Base-by-base conservation (phyloP, 805 yeast species). In the Candida sithepensis region DNA sequence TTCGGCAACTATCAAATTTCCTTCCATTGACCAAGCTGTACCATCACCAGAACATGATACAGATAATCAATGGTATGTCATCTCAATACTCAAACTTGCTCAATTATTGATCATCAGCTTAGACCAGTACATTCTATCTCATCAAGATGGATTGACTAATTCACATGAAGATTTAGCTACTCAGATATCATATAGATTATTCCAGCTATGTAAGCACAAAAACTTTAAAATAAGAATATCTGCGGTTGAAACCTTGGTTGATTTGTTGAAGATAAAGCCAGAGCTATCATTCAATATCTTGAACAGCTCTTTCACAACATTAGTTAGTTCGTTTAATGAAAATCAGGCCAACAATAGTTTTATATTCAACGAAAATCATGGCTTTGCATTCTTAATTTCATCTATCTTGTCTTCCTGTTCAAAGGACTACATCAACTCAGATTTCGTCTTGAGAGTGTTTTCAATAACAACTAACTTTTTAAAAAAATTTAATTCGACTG, bases 221-320 rank as follows among this genome's bases (percentile, higher is more conserved):
- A 68, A 68, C 24, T 72, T 70, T 45, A 65, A 66, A 32, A 57
- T 75, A 6, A 68, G 83, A 48, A 63, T 73, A 4, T 62, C 68
- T 36, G 65, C 81, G 0, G 66, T 64, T 33, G 71, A 71, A 37
- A 59, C 52, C 54, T 67, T 57, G 56, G 69, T 51, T 24, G 54
- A 39, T 56, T 55, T 59, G 60, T 59, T 54, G 69, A 77, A 36
- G 55, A 63, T 48, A 48, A 70, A 52, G 45, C 71, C 70, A 3
- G 68, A 65, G 39, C 42, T 64, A 14, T 49, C 64, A 4, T 57
- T 51, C 43, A 52, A 48, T 24, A 56, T 65, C 1, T 40, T 77
- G 26, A 64, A 69, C 24, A 68, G 64, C 13, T 58, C 74, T 0
- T 57, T 76, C 12, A 67, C 64, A 19, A 53, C 60, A 2, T 61